These are phyloP conservation scores for Pythium dissotocum DNA, from an alignment of 352 stramenopile species.

Conservation along the genomic window DNA sequence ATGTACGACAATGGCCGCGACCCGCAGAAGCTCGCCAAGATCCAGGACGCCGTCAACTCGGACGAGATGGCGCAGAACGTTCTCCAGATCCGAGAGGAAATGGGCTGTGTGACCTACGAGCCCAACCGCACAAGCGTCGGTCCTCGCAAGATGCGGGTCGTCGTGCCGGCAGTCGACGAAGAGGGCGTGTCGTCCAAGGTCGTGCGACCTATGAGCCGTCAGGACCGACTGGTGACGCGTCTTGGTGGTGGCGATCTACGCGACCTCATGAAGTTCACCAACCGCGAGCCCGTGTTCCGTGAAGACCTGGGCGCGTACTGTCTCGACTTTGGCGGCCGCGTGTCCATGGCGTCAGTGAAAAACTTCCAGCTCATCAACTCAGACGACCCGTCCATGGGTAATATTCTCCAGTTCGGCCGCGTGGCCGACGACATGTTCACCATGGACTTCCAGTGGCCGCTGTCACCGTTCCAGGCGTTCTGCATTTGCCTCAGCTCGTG, in stretches of 20 bases:
- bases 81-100: constrained; percentile 84
- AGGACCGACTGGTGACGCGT: constrained; percentile 80
- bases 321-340: constrained; percentile 84
- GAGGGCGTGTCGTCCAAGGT: constrained; percentile 76
- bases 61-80: constrained; percentile 78
- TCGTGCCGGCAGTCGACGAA: constrained; percentile 81
- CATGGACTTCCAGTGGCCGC: constrained; percentile 90
- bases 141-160: constrained; percentile 84
- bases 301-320: constrained; percentile 87
- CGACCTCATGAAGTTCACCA: constrained; percentile 87
- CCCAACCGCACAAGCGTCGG: constrained; percentile 86
- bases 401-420: constrained; percentile 88
- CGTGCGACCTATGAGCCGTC: constrained; percentile 82
- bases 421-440: constrained; percentile 91
- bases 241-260: constrained; percentile 70
- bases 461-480: constrained; percentile 88
- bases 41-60: constrained; percentile 78
- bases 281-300: constrained; percentile 84
- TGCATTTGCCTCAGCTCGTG: constrained; percentile 89
- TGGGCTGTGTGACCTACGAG: constrained; percentile 86
- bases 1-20: constrained; percentile 88
- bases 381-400: constrained; percentile 82
- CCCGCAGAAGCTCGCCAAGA: constrained; percentile 87
- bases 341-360: constrained; percentile 85
- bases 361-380: constrained; percentile 90